Evolutionary conservation across 768 basidiomycete genomes (phyloP), one percentile per base, ranked within the genome.

Genomic region (Tylopilus vinaceipallidus): DNA sequence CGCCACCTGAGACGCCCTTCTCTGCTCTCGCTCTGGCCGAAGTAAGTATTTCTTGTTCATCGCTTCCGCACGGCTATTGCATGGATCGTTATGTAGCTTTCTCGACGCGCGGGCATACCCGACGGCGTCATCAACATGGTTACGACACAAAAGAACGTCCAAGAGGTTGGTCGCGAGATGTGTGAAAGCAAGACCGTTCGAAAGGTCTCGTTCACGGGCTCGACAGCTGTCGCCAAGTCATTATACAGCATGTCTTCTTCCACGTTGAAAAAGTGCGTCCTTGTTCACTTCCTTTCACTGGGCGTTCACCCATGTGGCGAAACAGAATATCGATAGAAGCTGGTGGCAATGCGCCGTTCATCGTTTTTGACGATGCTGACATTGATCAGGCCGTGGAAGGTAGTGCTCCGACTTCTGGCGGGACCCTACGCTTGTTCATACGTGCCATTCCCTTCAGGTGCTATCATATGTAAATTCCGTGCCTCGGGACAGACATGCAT

Each of bases 331-430:
- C 91, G 2, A 69, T 93, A 32, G 93, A 95, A 71, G 89, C 93
- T 24, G 92, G 94, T 13, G 95, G 97, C 24, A 98, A 98, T 57
- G 84, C 95, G 0, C 89, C 95, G 0, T 94, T 99, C 69, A 97
- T 98, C 58, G 89, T 99, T 7, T 98, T 99, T 65, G 89, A 93
- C 55, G 97, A 98, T 62, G 95, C 94, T 0, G 86, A 98, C 64
- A 78, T 99, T 44, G 90, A 93, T 42, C 83, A 86, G 49, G 97
- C 97, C 24, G 91, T 99, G 7, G 83, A 85, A 56, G 90, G 95
- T 80, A 64, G 52, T 53, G 20, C 24, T 20, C 3, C 1, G 20
- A 22, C 19, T 4, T 32, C 35, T 42, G 7, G 16, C 34, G 14
- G 10, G 6, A 5, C 1, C 6, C 17, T 11, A 6, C 3, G 27